A percentile compares a stretch with the other conserved stretches of the same genome.
Conservation (phyloP, 768 basidiomycete species). For the Mycena amicta region DNA sequence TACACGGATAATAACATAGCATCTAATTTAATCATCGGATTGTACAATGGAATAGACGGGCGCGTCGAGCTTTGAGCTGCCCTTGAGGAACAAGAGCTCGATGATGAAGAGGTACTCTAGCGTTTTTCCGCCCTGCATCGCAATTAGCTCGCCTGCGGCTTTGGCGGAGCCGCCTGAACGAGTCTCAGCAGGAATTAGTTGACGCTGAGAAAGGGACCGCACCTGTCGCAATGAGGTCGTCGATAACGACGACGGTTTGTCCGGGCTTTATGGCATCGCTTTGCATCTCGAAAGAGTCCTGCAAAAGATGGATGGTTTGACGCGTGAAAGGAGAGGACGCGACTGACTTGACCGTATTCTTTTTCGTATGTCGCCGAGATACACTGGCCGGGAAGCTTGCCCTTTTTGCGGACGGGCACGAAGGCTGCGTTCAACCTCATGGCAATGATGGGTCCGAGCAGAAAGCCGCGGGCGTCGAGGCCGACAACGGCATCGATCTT, state of each 20-base stretch:
- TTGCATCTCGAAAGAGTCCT: slow-evolving; percentile 98
- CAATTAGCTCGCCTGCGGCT: slow-evolving; percentile 88
- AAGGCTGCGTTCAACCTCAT: slow-evolving; percentile 90
- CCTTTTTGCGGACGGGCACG: slow-evolving; percentile 91
- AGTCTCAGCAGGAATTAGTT: slow-evolving; percentile 1
- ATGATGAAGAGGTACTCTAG: slow-evolving; percentile 95
- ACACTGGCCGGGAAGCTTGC: slow-evolving; percentile 91
- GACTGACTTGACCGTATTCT: slow-evolving; percentile 85
- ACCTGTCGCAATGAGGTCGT: slow-evolving; percentile 98
- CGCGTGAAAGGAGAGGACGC: neutral
- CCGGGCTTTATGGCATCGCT: slow-evolving; percentile 79
- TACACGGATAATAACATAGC: slow-evolving; percentile 66
- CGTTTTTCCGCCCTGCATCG: slow-evolving; percentile 79
- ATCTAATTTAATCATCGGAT: slow-evolving; percentile 54
- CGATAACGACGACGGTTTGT: slow-evolving; percentile 83
- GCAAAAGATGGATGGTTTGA: neutral
- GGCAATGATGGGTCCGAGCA: slow-evolving; percentile 91
- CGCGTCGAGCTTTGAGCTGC: slow-evolving; percentile 76
- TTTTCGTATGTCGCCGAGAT: slow-evolving; percentile 79
- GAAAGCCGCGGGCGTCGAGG: slow-evolving; percentile 94
- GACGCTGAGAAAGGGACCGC: slow-evolving; percentile 22
- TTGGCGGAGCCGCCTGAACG: slow-evolving; percentile 91
- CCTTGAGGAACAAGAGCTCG: slow-evolving; percentile 77
- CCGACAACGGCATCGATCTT: slow-evolving; percentile 94
- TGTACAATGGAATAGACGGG: slow-evolving; percentile 89